Evolutionary conservation across 2,329 filamentous ascomycete genomes (phyloP).

Genomic region (Chaetomium olivaceum): DNA sequence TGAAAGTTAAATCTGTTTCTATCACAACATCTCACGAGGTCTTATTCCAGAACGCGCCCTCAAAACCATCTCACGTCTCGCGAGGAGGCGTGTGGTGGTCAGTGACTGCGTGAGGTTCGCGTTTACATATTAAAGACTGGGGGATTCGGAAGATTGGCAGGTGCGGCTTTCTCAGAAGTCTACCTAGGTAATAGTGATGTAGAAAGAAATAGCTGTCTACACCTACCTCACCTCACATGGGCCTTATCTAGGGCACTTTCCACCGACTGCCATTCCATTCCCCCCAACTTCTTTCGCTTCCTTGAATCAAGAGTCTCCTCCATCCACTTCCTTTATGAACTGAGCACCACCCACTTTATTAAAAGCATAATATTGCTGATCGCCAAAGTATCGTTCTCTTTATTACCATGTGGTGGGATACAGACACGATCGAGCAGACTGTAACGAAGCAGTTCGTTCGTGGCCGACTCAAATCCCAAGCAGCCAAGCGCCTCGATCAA

Average conservation of each 20-base stretch:
- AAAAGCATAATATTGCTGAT: not conserved
- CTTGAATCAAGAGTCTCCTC: too few species aligned
- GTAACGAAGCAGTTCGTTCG: conserved; percentile 69
- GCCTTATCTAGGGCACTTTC: not conserved
- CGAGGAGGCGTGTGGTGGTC: not conserved
- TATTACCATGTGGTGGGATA: conserved; percentile 64
- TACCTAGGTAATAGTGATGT: not conserved
- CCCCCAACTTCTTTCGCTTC: not conserved
- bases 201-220: not conserved
- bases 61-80: not conserved
- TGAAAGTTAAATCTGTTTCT: not conserved
- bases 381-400: not conserved
- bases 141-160: not conserved
- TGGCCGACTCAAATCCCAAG: conserved; percentile 62
- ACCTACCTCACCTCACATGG: not conserved
- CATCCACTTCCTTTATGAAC: not conserved
- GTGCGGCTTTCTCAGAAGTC: not conserved
- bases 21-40: not conserved
- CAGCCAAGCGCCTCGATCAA: conserved; percentile 61
- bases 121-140: not conserved
- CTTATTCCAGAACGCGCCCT: not conserved
- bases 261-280: not conserved
- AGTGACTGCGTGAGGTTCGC: not conserved
- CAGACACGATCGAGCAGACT: conserved; percentile 66
- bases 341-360: not conserved